Conservation (phyloP, 1,284 basidiomycete genomes). For the Inonotus hispidus region DNA sequence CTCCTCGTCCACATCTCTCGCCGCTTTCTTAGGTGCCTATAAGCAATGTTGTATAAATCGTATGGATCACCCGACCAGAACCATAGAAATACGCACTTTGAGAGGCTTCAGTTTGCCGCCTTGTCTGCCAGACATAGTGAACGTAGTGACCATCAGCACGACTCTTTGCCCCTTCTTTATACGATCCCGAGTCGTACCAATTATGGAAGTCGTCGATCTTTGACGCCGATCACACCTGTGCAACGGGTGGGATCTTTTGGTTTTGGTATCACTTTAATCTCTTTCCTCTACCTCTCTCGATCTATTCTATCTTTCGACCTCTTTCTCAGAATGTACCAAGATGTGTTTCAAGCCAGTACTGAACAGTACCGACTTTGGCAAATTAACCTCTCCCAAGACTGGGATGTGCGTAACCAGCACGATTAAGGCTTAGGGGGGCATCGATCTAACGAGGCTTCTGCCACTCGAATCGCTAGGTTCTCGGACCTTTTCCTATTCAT, state of each 20-base stretch:
- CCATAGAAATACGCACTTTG: constrained; percentile 38
- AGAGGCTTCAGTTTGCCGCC: constrained; percentile 78
- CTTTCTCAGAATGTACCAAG: neutral
- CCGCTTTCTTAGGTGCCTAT: constrained; percentile 74
- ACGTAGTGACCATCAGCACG: neutral
- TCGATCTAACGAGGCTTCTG: neutral
- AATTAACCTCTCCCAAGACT: constrained; percentile 26
- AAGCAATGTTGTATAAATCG: neutral
- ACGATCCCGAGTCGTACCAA: neutral
- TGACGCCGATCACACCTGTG: neutral
- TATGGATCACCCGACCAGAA: neutral
- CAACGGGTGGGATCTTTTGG: too few relatives aligned
- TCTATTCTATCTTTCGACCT: neutral
- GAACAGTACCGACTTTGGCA: constrained; percentile 22
- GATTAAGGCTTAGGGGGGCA: neutral
- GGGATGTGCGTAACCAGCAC: constrained; percentile 29
- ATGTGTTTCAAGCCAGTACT: neutral
- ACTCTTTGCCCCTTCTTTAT: neutral
- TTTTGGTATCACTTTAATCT: neutral
- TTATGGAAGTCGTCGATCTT: neutral
- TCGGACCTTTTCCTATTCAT: constrained; percentile 77
- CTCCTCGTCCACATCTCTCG: constrained; percentile 66
- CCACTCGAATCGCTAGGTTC: constrained; percentile 38
- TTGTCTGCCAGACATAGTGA: constrained; percentile 62
- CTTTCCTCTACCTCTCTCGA: neutral